phyloP scores from a whole-genome alignment of 148 eudicot genomes.

The Chenopodium berlandieri region DNA sequence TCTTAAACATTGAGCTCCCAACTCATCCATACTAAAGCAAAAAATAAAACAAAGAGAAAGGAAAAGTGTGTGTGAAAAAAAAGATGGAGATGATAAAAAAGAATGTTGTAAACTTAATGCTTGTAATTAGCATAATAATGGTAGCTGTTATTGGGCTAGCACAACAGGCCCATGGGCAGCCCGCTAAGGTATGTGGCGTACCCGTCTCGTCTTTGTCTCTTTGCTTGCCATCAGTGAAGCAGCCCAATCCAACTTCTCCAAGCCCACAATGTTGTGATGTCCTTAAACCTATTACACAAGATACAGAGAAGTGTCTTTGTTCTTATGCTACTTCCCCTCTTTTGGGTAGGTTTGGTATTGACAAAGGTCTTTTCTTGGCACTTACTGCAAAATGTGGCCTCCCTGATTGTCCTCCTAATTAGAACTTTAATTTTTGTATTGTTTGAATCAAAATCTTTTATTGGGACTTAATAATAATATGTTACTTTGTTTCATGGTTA shows the following conservation, averaged over 20 bases:
- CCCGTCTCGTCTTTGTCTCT: background rate
- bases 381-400: constrained; percentile 19
- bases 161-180: background rate
- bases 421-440: background rate
- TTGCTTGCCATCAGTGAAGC: constrained; percentile 8
- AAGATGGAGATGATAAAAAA: constrained; percentile 17
- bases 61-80: background rate
- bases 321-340: constrained; percentile 9
- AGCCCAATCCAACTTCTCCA: constrained; percentile 17
- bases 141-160: background rate
- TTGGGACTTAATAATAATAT: background rate
- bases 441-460: too few relatives aligned
- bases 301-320: constrained; percentile 11
- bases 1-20: background rate
- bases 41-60: background rate
- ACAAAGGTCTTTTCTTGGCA: constrained; percentile 17
- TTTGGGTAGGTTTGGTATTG: background rate
- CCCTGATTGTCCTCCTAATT: background rate
- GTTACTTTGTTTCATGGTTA: background rate
- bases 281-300: background rate
- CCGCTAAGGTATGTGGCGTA: background rate
- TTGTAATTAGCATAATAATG: constrained; percentile 6
- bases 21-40: background rate
- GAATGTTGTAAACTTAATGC: background rate
- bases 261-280: constrained; percentile 10